phyloP scores from a whole-genome alignment of 2,329 filamentous ascomycete genomes.

The Teratosphaeria viscida region DNA sequence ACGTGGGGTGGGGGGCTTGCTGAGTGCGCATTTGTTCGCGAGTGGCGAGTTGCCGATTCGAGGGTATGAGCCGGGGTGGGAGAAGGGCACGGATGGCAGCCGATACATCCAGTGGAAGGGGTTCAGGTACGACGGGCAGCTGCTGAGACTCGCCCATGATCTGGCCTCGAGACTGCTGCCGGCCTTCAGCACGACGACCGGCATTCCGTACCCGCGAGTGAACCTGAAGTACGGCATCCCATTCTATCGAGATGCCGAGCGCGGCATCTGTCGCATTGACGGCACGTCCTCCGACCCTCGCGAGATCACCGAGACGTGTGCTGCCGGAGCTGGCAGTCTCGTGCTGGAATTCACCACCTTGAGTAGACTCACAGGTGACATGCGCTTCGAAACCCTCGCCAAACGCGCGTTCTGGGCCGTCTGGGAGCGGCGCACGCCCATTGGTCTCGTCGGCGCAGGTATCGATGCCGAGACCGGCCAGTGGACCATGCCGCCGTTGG shows the following conservation, averaged over 20 bases:
- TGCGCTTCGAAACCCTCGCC: slow-evolving; percentile 76
- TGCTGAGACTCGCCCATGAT: slow-evolving; percentile 81
- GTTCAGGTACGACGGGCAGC: slow-evolving; percentile 77
- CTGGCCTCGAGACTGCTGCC: slow-evolving; percentile 75
- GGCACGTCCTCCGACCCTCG: slow-evolving; percentile 35
- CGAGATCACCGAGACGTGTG: slow-evolving; percentile 93
- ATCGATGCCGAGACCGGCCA: slow-evolving; percentile 84
- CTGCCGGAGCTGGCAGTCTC: slow-evolving; percentile 88
- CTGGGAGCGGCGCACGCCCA: slow-evolving; percentile 77
- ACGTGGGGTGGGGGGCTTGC: slow-evolving; percentile 74
- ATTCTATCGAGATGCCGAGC: slow-evolving; percentile 58
- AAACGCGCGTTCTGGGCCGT: slow-evolving; percentile 95
- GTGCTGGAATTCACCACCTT: slow-evolving; percentile 88
- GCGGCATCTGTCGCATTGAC: slow-evolving; percentile 34
- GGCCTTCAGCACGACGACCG: slow-evolving; percentile 83
- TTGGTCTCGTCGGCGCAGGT: slow-evolving; percentile 80
- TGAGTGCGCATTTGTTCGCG: slow-evolving; percentile 91
- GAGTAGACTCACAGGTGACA: slow-evolving; percentile 76
- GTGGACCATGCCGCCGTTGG: slow-evolving; percentile 71
- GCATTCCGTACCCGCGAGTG: slow-evolving; percentile 87
- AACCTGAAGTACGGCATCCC: slow-evolving; percentile 85
- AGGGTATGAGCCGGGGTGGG: slow-evolving; percentile 52
- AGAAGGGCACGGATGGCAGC: slow-evolving; percentile 20
- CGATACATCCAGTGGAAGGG: slow-evolving; percentile 40
- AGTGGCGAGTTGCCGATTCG: slow-evolving; percentile 79